Percentiles rank a stretch among this genome's conserved stretches.
These are phyloP conservation scores for Guyanaporus albipodus DNA, from an alignment of 768 basidiomycete species.

Conservation along the genomic window DNA sequence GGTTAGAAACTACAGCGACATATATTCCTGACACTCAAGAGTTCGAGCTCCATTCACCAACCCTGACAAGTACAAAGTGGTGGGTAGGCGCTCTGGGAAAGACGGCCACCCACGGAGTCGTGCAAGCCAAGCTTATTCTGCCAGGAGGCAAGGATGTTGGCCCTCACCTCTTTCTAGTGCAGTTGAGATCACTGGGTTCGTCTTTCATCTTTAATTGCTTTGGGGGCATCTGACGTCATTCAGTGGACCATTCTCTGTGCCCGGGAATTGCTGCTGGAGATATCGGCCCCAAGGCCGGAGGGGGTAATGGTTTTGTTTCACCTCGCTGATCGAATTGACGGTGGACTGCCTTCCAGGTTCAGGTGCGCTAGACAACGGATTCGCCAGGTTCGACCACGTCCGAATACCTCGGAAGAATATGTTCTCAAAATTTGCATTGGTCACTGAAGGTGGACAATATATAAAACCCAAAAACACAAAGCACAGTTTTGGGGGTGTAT, in stretches of 20 bases:
- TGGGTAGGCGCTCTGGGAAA: slow-evolving; percentile 75
- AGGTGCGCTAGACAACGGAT: slow-evolving; percentile 61
- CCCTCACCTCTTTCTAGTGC: slow-evolving; percentile 73
- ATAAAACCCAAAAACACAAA: slow-evolving; percentile 67
- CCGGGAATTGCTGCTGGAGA: slow-evolving; percentile 67
- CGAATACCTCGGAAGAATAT: slow-evolving; percentile 67
- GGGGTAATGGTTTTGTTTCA: slow-evolving; percentile 27
- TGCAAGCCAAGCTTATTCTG: slow-evolving; percentile 71
- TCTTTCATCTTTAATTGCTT: background rate
- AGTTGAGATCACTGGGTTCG: slow-evolving; percentile 59
- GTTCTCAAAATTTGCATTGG: slow-evolving; percentile 70
- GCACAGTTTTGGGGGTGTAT: slow-evolving; percentile 69
- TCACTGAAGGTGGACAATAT: slow-evolving; percentile 63
- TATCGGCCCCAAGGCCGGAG: slow-evolving; percentile 43
- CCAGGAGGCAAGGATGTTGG: slow-evolving; percentile 58
- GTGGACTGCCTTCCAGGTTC: slow-evolving; percentile 37
- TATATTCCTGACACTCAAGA: slow-evolving; percentile 62
- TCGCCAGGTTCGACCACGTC: slow-evolving; percentile 59
- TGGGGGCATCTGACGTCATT: background rate
- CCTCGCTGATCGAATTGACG: background rate
- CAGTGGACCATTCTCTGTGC: slow-evolving; percentile 57
- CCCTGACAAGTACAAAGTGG: slow-evolving; percentile 74
- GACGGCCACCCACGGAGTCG: slow-evolving; percentile 70
- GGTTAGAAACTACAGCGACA: slow-evolving; percentile 73
- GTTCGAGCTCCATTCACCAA: slow-evolving; percentile 75